Conservation (phyloP, 1,139 yeast species). For the Pichia sp. region DNA sequence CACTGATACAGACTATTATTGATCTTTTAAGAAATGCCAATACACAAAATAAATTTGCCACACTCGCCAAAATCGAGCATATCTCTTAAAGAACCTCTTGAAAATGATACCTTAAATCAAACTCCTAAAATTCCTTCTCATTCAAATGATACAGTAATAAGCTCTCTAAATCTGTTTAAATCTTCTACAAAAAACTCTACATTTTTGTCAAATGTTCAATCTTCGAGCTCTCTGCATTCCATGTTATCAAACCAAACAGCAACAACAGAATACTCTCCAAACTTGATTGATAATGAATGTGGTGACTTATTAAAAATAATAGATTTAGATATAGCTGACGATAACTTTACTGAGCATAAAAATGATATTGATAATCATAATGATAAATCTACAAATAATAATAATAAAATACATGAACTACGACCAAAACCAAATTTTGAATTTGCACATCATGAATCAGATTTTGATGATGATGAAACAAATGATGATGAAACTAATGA, state of each 20-base stretch:
- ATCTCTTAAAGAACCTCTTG: neutral
- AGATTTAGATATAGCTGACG: constrained; percentile 22
- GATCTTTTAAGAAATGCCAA: constrained; percentile 6
- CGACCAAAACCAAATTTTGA: constrained; percentile 3
- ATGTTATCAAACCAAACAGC: constrained; percentile 22
- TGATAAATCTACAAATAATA: neutral
- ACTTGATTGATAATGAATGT: constrained; percentile 26
- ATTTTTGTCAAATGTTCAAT: neutral
- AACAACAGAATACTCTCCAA: constrained; percentile 30
- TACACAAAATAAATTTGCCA: constrained; percentile 12
- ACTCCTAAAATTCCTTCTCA: neutral
- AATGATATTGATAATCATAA: constrained; percentile 14
- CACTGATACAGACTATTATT: too few species aligned
- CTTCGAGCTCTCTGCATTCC: constrained; percentile 20
- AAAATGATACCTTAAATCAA: too few species aligned
- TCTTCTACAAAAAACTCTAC: neutral
- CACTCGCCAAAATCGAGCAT: constrained; percentile 1
- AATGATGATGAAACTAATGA: constrained; percentile 1
- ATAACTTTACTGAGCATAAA: too few species aligned
- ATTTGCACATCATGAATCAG: constrained; percentile 5
- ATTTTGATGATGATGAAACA: constrained; percentile 1
- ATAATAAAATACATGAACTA: neutral
- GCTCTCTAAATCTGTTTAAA: neutral
- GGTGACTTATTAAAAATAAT: constrained; percentile 25
- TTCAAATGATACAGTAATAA: neutral